phyloP scores from a whole-genome alignment of 2,329 filamentous ascomycete genomes.

The Pseudocercospora crystallina region DNA sequence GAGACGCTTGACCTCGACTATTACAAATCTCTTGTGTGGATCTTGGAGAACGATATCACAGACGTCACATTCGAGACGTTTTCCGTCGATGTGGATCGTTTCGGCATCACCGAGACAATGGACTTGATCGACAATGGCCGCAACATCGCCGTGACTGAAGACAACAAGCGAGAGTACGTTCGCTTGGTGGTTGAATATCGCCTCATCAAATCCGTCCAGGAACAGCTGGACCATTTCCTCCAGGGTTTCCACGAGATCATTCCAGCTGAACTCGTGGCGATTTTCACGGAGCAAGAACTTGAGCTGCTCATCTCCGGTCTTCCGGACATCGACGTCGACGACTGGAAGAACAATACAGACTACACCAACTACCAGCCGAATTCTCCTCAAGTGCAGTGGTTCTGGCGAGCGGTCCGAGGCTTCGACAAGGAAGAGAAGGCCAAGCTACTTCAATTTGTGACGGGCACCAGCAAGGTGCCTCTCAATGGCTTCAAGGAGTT shows the following conservation, averaged over 20 bases:
- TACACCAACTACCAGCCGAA: constrained; percentile 97
- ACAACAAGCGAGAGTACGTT: constrained; percentile 98
- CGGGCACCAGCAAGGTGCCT: constrained; percentile 95
- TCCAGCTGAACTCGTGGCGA: constrained; percentile 86
- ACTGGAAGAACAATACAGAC: constrained; percentile 99
- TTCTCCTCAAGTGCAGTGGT: constrained; percentile 98
- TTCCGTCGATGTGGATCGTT: constrained; percentile 88
- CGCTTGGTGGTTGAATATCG: constrained; percentile 92
- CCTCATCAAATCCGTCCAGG: constrained; percentile 84
- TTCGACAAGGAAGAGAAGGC: constrained; percentile 99
- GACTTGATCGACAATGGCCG: constrained; percentile 85
- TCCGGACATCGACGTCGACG: constrained; percentile 95
- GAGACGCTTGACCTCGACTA: constrained; percentile 98
- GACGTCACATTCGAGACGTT: constrained; percentile 97
- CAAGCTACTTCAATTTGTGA: constrained; percentile 96
- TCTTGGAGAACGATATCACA: constrained; percentile 97
- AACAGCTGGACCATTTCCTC: constrained; percentile 85
- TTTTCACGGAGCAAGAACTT: constrained; percentile 98
- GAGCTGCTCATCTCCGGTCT: constrained; percentile 95
- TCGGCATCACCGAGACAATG: constrained; percentile 82
- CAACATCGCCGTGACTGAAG: constrained; percentile 90
- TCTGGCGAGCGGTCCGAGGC: constrained; percentile 95
- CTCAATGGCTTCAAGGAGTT: constrained; percentile 98
- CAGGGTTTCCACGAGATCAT: constrained; percentile 96
- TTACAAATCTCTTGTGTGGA: constrained; percentile 98